Percentiles rank a stretch among this genome's conserved stretches.
phyloP scores from a whole-genome alignment of 352 stramenopile species.

The Pythium coloratum region DNA sequence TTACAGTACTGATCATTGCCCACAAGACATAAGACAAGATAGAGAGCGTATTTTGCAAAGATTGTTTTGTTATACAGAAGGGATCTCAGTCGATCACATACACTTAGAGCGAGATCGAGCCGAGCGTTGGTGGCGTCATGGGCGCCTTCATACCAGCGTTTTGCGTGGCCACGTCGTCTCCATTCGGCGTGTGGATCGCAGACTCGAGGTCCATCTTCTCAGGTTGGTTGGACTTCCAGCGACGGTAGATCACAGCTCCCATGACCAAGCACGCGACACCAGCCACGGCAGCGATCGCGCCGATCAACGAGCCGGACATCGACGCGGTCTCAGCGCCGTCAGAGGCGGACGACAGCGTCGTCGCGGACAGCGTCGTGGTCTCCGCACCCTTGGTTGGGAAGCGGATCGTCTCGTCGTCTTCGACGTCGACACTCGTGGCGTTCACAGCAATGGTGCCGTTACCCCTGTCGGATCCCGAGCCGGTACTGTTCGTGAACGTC shows the following conservation, averaged over 20 bases:
- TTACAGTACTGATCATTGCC: too few species aligned
- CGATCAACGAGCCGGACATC: not conserved
- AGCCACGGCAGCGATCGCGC: constrained; percentile 2
- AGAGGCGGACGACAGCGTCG: not conserved
- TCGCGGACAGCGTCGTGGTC: not conserved
- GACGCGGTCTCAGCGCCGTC: not conserved
- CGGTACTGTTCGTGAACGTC: not conserved
- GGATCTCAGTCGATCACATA: too few species aligned
- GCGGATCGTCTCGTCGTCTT: constrained; percentile 9
- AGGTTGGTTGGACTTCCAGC: not conserved
- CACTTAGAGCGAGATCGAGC: too few species aligned
- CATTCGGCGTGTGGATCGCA: too few species aligned
- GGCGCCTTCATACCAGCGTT: too few species aligned
- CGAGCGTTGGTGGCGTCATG: too few species aligned
- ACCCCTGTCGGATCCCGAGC: not conserved
- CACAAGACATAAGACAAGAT: too few species aligned
- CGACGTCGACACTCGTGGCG: not conserved
- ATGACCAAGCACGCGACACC: constrained; percentile 2
- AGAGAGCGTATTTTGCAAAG: too few species aligned
- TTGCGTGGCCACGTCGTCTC: too few species aligned
- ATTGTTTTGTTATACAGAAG: too few species aligned
- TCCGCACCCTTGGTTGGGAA: not conserved
- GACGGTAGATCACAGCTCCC: constrained; percentile 12
- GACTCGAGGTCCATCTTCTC: too few species aligned
- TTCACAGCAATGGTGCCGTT: not conserved